phyloP scores from a whole-genome alignment of 257 asterid genomes.

The Craterostigma plantagineum region DNA sequence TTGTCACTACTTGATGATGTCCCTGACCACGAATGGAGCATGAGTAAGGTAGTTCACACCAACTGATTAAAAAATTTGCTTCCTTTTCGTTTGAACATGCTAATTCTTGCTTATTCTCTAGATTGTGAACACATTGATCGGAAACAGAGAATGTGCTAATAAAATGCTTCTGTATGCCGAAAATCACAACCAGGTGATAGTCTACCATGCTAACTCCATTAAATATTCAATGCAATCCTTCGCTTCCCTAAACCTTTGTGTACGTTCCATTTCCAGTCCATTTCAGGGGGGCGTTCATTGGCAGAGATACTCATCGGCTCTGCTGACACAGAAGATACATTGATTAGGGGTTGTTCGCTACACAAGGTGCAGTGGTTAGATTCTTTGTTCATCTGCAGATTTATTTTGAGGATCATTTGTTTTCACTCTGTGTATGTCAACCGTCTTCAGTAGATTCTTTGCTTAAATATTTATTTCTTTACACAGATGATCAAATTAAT shows the following conservation, averaged over 20 bases:
- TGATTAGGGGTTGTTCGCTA: constrained; percentile 66
- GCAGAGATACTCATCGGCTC: constrained; percentile 86
- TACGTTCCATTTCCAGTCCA: constrained; percentile 37
- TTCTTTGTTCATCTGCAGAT: constrained; percentile 1
- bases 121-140: constrained; percentile 59
- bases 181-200: constrained; percentile 84
- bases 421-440: neutral
- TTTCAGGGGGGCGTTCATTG: constrained; percentile 75
- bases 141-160: constrained; percentile 31
- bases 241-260: neutral
- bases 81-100: constrained; percentile 4
- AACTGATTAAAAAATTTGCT: neutral
- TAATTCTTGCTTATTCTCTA: constrained; percentile 16
- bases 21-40: constrained; percentile 83
- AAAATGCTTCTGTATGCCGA: constrained; percentile 89
- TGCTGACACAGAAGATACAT: constrained; percentile 32
- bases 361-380: constrained; percentile 46
- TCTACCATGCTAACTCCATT: neutral
- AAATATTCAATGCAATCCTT: neutral
- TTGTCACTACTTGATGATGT: constrained; percentile 45
- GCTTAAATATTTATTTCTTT: constrained; percentile 8
- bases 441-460: neutral
- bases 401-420: neutral
- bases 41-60: constrained; percentile 61
- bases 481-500: constrained; percentile 80